These are phyloP conservation scores for Psilocybe mexicana DNA, from an alignment of 1,284 basidiomycete species.

Conservation along the genomic window DNA sequence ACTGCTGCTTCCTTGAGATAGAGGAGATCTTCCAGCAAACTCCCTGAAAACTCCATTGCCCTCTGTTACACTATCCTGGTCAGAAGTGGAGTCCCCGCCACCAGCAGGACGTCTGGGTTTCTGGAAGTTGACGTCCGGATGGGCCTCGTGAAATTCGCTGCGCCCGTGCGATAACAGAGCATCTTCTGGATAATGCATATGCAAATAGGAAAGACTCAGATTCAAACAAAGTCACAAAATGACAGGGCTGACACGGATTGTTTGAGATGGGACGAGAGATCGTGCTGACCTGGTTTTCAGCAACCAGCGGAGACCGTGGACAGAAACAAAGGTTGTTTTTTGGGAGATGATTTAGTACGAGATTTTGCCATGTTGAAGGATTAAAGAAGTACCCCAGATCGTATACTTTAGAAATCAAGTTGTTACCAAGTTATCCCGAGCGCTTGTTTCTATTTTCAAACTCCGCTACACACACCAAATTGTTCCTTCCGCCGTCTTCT, in stretches of 20 bases:
- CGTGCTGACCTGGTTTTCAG: conserved; percentile 1
- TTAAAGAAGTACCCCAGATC: conserved; percentile 1
- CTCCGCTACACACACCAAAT: conserved; percentile 9
- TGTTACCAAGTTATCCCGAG: conserved; percentile 8
- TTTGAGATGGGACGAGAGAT: conserved; percentile 1
- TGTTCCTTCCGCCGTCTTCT: too few species aligned
- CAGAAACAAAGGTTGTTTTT: background rate
- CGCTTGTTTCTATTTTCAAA: conserved; percentile 14
- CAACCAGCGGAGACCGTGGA: background rate
- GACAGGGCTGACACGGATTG: conserved; percentile 5
- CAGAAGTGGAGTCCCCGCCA: background rate
- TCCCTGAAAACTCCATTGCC: background rate
- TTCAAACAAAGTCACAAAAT: conserved; percentile 1
- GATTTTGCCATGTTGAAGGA: background rate
- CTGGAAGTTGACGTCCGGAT: background rate
- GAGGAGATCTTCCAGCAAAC: background rate
- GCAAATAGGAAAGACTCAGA: background rate
- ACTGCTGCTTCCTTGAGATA: conserved; percentile 1
- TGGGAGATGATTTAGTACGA: background rate
- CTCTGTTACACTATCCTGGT: conserved; percentile 1
- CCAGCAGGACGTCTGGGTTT: background rate
- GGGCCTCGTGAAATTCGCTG: background rate
- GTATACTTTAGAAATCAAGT: background rate
- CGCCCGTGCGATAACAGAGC: background rate
- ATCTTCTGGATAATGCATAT: conserved; percentile 7